phyloP scores from a whole-genome alignment of 2,329 filamentous ascomycete genomes.

The Penicillium sp. region DNA sequence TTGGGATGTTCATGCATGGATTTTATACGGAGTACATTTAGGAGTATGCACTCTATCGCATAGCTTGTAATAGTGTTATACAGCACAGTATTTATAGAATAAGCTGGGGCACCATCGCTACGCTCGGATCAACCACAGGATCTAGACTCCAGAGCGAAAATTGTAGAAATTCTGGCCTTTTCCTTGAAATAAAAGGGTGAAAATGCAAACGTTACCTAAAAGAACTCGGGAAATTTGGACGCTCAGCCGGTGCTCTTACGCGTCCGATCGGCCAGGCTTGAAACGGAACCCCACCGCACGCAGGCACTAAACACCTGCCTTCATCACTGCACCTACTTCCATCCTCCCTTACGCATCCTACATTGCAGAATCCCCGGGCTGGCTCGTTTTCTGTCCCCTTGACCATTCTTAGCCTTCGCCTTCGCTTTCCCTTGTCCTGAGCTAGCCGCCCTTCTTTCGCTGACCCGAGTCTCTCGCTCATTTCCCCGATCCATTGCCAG shows the following conservation, averaged over 20 bases:
- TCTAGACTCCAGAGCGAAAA: not conserved
- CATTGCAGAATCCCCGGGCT: slow-evolving; percentile 24
- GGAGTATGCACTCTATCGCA: no score
- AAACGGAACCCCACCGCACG: slow-evolving; percentile 33
- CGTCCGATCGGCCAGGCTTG: slow-evolving; percentile 29
- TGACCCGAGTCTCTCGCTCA: slow-evolving; percentile 16
- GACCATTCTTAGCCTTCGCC: slow-evolving; percentile 8
- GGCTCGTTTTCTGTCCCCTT: slow-evolving; percentile 22
- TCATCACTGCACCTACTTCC: slow-evolving; percentile 3
- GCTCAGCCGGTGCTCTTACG: slow-evolving; percentile 24
- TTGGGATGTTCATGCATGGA: no score
- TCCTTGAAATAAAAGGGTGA: not conserved
- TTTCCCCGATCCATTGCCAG: slow-evolving; percentile 22
- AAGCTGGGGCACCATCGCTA: not conserved
- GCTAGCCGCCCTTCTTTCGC: slow-evolving; percentile 13
- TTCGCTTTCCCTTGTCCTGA: not conserved
- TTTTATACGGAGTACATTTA: no score
- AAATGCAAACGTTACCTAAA: slow-evolving; percentile 1
- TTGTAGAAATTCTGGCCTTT: no score
- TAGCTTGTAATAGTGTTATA: no score
- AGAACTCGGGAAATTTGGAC: not conserved
- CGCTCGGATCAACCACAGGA: not conserved
- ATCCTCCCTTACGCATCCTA: slow-evolving; percentile 12
- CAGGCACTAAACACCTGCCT: slow-evolving; percentile 23
- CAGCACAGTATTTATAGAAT: not conserved